Conservation (phyloP, 1,139 yeast genomes). For the Debaryomyces sp. region DNA sequence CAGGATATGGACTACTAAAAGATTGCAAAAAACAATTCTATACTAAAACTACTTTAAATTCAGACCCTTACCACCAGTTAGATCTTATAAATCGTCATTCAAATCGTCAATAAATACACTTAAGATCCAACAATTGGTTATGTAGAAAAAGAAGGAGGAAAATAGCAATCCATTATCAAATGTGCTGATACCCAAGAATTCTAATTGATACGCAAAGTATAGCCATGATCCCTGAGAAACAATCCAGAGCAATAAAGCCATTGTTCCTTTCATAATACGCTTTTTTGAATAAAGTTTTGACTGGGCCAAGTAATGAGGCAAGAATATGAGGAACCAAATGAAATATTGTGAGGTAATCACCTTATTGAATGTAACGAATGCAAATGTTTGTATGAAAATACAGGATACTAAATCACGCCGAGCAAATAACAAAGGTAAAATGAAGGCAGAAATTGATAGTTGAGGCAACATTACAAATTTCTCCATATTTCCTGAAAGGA, state of each 20-base stretch:
- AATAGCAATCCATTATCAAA: slow-evolving; percentile 65
- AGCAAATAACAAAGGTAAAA: slow-evolving; percentile 65
- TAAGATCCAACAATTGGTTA: slow-evolving; percentile 66
- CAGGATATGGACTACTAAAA: neutral
- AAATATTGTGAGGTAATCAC: slow-evolving; percentile 95
- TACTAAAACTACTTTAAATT: neutral
- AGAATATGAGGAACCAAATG: slow-evolving; percentile 85
- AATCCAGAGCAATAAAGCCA: slow-evolving; percentile 61
- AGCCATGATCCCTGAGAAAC: slow-evolving; percentile 79
- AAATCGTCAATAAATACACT: slow-evolving; percentile 57
- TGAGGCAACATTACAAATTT: slow-evolving; percentile 85
- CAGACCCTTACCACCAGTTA: neutral
- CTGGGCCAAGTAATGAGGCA: slow-evolving; percentile 69
- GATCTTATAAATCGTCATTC: neutral
- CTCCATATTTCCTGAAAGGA: slow-evolving; percentile 26
- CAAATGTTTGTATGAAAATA: slow-evolving; percentile 84
- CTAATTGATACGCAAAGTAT: slow-evolving; percentile 73
- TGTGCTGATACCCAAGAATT: slow-evolving; percentile 72
- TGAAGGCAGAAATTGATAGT: slow-evolving; percentile 55
- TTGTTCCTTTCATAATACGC: slow-evolving; percentile 29
- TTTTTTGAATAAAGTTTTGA: slow-evolving; percentile 33
- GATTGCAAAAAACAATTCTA: slow-evolving; percentile 5
- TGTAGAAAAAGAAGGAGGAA: slow-evolving; percentile 67
- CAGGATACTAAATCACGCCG: slow-evolving; percentile 58
- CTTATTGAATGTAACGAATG: slow-evolving; percentile 89